Base-by-base conservation (phyloP, 106 monocot species). In the Cymbidium sinense region DNA sequence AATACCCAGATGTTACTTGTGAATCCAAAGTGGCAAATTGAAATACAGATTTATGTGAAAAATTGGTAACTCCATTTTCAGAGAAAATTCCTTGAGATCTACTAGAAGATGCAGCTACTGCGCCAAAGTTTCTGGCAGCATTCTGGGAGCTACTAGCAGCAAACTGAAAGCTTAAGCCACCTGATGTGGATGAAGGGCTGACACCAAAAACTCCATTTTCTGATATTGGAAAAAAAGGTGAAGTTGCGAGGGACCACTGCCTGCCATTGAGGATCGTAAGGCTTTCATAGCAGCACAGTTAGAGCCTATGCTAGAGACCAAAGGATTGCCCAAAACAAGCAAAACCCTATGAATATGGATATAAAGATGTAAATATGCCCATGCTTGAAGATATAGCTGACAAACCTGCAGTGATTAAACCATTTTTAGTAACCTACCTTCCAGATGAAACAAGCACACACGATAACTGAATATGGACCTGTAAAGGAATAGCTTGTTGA, bases 331-430 rank as follows among this genome's bases (percentile, higher is more conserved):
- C 33, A 15, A 67, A 29, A 3, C n/a, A 31, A 67, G 33, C 6
- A 4, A 13, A 67, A 67, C 67, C 33, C 33, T 67, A 7, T 31
- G 67, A 3, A 33, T 25, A 3, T 67, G 33, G 67, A 67, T 67
- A 67, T 33, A 33, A 10, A 7, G 33, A 67, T 33, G 31, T 33
- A 33, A 33, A 33, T 67, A 33, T 29, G 15, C 67, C 67, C 12
- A 1, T 29, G 67, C 67, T 30, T 67, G 33, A 67, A 67, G 15
- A 67, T 29, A 18, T 15, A 67, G 67, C 33, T 58, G 58, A 58
- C 67, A 67, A 10, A 67, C 67, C 67, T 67, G 10, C 67, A 67
- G 33, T 12, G 31, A 67, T 67, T 33, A 67, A 67, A 67, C 30
- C 67, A 67, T 67, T 67, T 62, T 67, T 67, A 67, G 13, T 17